Conservation (phyloP, 805 yeast species). For the Candida glaebosa region DNA sequence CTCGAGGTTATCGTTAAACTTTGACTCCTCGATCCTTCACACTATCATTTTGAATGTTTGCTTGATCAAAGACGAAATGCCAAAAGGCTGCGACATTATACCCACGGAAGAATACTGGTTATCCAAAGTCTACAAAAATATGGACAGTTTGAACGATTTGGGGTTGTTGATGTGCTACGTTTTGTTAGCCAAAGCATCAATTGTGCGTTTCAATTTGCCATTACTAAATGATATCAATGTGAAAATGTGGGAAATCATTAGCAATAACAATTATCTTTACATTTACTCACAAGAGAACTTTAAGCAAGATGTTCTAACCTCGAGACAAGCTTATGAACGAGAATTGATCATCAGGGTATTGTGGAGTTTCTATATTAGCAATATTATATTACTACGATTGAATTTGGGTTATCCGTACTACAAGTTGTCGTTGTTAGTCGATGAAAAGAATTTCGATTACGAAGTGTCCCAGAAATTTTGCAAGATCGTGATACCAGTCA, state of each 20-base stretch:
- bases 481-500: slow-evolving; percentile 18
- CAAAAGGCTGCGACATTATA: slow-evolving; percentile 4
- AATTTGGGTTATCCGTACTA: slow-evolving; percentile 18
- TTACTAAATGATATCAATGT: slow-evolving; percentile 12
- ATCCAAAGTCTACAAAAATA: slow-evolving; percentile 13
- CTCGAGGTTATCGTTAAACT: slow-evolving; percentile 16
- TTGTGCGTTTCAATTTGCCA: slow-evolving; percentile 9
- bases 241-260: slow-evolving; percentile 18
- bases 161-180: slow-evolving; percentile 22
- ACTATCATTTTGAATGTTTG: slow-evolving; percentile 23
- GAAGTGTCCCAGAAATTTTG: slow-evolving; percentile 12
- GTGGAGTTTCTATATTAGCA: slow-evolving; percentile 21
- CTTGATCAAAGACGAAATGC: slow-evolving; percentile 9
- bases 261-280: slow-evolving; percentile 17
- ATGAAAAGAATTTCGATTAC: slow-evolving; percentile 10
- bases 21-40: slow-evolving; percentile 22
- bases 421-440: slow-evolving; percentile 8
- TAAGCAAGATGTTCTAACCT: slow-evolving; percentile 2
- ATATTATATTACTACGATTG: slow-evolving; percentile 14
- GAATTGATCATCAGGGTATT: slow-evolving; percentile 19
- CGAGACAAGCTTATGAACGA: slow-evolving; percentile 20
- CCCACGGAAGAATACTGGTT: slow-evolving; percentile 21
- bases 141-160: slow-evolving; percentile 25
- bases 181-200: slow-evolving; percentile 15
- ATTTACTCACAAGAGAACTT: slow-evolving; percentile 7